Evolutionary conservation across 2,329 filamentous ascomycete genomes (phyloP), one percentile per base, ranked within the genome.

Genomic region (Curvularia sp.): DNA sequence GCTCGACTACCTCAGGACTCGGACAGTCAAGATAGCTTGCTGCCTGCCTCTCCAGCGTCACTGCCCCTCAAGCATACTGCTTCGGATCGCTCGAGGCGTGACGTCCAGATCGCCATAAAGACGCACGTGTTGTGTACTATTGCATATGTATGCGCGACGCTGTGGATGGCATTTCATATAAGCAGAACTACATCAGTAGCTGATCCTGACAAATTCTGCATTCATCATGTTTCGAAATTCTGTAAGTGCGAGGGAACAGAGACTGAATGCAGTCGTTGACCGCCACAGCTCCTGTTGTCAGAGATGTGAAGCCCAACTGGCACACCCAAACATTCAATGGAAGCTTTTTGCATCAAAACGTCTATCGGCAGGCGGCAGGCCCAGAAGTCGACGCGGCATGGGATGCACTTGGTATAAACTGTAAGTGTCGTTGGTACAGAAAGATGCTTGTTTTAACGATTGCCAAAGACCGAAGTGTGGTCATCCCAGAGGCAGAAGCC

Each of bases 301-400:
- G 77, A 24, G 77, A 82, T 8, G 70, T 83, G 5, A 67, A 75
- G 24, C 74, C 83, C 4, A 67, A 70, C 10, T 84, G 81, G 68
- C 70, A 76, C 10, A 67, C 68, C 0, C 69, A 79, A 50, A 63
- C 63, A 1, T 88, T 87, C 71, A 86, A 88, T 60, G 86, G 85
- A 0, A 83, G 82, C 0, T 84, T 88, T 20, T 65, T 86, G 54
- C 75, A 84, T 0, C 81, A 86, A 62, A 83, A 82, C 26, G 72
- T 83, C 15, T 88, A 83, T 66, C 81, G 85, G 1, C 77, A 80
- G 57, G 69, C 78, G 12, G 82, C 79, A 1, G 64, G 82, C 0
- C 80, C 83, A 0, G 82, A 85, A 50, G 84, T 86, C 0, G 86
- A 88, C 59, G 79, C 78, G 3, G 86, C 85, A 0, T 88, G 86